Conservation (phyloP, 805 yeast species). For the Nakazawaea sp. region DNA sequence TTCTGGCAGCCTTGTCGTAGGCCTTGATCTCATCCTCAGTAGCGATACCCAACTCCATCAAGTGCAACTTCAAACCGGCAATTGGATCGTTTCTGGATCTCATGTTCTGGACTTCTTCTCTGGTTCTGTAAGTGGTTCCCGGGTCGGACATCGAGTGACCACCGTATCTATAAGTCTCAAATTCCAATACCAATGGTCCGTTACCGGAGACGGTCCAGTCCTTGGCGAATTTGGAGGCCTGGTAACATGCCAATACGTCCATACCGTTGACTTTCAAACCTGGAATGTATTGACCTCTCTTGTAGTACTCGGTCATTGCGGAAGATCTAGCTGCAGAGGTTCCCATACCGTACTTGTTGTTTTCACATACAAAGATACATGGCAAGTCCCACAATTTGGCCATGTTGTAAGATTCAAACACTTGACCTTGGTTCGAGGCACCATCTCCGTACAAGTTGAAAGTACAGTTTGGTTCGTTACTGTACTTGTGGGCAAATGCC, state of each 20-base stretch:
- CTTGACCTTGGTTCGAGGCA: slow-evolving; percentile 99
- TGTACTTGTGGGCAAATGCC: slow-evolving; percentile 97
- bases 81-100: slow-evolving; percentile 97
- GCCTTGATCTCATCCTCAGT: slow-evolving; percentile 92
- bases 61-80: slow-evolving; percentile 86
- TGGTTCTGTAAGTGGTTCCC: slow-evolving; percentile 99
- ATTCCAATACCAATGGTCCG: slow-evolving; percentile 94
- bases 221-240: slow-evolving; percentile 94
- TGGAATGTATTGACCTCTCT: slow-evolving; percentile 99
- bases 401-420: slow-evolving; percentile 96
- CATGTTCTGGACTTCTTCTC: slow-evolving; percentile 99
- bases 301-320: slow-evolving; percentile 93
- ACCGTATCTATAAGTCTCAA: slow-evolving; percentile 98
- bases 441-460: slow-evolving; percentile 97
- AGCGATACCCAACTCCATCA: slow-evolving; percentile 78
- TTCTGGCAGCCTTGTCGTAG: slow-evolving; percentile 94
- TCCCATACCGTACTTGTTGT: slow-evolving; percentile 99
- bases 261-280: slow-evolving; percentile 98
- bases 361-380: slow-evolving; percentile 91
- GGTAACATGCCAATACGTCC: slow-evolving; percentile 94
- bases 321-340: slow-evolving; percentile 96
- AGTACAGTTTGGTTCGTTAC: slow-evolving; percentile 68
- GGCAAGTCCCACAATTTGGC: slow-evolving; percentile 98
- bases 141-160: slow-evolving; percentile 99
- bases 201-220: slow-evolving; percentile 92